Base-by-base conservation (phyloP, 1,139 yeast genomes). In the Candida labiduridarum region DNA sequence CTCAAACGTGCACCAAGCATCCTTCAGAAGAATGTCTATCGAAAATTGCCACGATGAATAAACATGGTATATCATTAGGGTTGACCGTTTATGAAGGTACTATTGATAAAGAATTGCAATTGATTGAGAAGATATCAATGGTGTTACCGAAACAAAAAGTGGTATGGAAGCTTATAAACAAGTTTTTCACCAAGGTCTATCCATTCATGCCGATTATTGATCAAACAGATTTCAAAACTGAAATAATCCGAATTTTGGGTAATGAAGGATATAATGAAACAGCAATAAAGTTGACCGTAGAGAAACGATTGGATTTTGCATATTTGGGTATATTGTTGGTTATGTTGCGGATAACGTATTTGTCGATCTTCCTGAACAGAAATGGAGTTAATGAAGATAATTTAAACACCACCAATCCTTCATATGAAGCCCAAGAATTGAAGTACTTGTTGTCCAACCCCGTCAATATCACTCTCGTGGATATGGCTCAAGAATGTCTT, bases 401-500 rank as follows among this genome's bases (percentile, higher is more conserved):
- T 48, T 52, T 67, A 31, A 56, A 58, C 15, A 53, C 61, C 7
- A 56, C 54, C 7, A 62, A 60, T 51, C 63, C 63, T 14, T 57
- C 58, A 36, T 57, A 52, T 16, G 52, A 56, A 30, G 59, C 62
- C 0, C 66, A 61, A 27, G 76, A 70, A 18, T 74, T 78, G 51
- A 64, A 66, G 40, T 80, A 74, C 55, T 63, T 84, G 11, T 57
- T 81, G 42, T 56, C 66, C 1, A 70, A 79, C 52, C 85, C 86
- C 2, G 70, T 82, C 36, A 72, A 76, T 19, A 63, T 74, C 44
- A 77, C 77, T 33, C 66, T 69, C 19, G 69, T 80, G 18, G 70
- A 68, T 44, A 72, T 79, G 51, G 86, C 87, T 0, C 82, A 80
- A 53, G 64, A 73, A 50, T 83, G 87, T 56, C 64, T 83, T 43